Percentiles rank a stretch among this genome's conserved stretches.
phyloP scores from a whole-genome alignment of 2,329 filamentous ascomycete species.

The Apiospora saccharicola region DNA sequence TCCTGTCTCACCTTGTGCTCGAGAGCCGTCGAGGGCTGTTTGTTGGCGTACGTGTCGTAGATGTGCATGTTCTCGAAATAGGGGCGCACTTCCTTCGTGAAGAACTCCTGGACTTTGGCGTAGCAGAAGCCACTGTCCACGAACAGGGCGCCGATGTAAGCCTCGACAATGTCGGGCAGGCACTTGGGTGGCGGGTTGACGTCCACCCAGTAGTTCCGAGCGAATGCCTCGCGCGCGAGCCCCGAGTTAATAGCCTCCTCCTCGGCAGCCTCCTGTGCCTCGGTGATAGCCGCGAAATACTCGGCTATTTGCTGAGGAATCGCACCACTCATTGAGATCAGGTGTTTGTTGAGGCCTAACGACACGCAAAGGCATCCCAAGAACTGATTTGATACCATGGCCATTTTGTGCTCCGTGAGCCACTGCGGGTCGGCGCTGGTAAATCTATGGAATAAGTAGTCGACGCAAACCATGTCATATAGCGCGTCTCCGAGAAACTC shows the following conservation, averaged over 20 bases:
- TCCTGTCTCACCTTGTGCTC: constrained; percentile 67
- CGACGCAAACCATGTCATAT: constrained; percentile 66
- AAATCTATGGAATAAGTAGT: constrained; percentile 79
- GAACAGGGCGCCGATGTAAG: constrained; percentile 89
- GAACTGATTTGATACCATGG: constrained; percentile 98
- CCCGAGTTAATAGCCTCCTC: constrained; percentile 34
- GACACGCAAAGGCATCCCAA: constrained; percentile 81
- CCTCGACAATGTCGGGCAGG: constrained; percentile 87
- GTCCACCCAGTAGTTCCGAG: constrained; percentile 74
- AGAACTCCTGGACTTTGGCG: constrained; percentile 76
- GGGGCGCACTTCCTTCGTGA: constrained; percentile 73
- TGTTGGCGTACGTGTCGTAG: constrained; percentile 87
- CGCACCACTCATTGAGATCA: constrained; percentile 62
- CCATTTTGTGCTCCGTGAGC: constrained; percentile 98
- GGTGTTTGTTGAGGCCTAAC: constrained; percentile 78
- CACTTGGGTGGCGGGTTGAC: constrained; percentile 72
- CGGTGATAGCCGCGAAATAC: constrained; percentile 65
- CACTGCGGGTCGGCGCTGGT: constrained; percentile 89
- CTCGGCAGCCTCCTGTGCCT: constrained; percentile 52
- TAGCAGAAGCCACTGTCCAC: constrained; percentile 88
- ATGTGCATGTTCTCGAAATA: constrained; percentile 88
- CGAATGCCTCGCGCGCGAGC: constrained; percentile 45
- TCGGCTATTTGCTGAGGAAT: constrained; percentile 56
- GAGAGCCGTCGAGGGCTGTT: constrained; percentile 82
- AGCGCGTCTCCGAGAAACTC: constrained; percentile 93